These are phyloP conservation scores for Monascus ruber DNA, from an alignment of 2,329 filamentous ascomycete genomes.

Conservation along the genomic window DNA sequence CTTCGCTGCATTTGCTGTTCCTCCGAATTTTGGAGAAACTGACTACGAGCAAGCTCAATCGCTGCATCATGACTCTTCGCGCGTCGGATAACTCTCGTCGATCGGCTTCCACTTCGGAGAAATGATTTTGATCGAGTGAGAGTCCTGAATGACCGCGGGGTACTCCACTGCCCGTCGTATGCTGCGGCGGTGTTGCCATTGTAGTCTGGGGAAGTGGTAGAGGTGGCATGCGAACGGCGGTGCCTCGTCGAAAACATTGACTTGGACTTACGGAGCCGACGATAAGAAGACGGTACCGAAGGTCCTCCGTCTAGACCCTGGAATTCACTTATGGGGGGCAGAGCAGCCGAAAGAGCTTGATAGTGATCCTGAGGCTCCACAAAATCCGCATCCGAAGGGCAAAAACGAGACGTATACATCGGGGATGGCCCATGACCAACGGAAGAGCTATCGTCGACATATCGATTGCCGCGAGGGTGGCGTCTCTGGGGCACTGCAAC, in stretches of 20 bases:
- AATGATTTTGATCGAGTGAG: conserved; percentile 35
- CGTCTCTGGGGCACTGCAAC: conserved; percentile 16
- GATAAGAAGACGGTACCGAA: conserved; percentile 36
- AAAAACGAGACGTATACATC: background rate
- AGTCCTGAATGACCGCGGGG: conserved; percentile 10
- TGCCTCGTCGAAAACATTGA: conserved; percentile 37
- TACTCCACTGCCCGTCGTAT: background rate
- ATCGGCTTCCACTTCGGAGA: conserved; percentile 18
- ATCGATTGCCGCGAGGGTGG: conserved; percentile 7
- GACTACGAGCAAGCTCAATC: conserved; percentile 30
- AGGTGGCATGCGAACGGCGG: conserved; percentile 12
- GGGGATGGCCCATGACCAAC: background rate
- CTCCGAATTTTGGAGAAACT: conserved; percentile 21
- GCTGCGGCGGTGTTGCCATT: conserved; percentile 3
- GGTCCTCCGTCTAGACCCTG: conserved; percentile 23
- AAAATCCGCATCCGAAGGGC: background rate
- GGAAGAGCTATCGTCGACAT: conserved; percentile 5
- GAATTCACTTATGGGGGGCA: conserved; percentile 21
- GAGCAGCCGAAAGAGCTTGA: conserved; percentile 7
- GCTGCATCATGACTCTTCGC: conserved; percentile 26
- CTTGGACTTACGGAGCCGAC: conserved; percentile 34
- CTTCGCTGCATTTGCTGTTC: conserved; percentile 9
- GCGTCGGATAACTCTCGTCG: conserved; percentile 9
- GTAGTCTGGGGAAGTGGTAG: conserved; percentile 6
- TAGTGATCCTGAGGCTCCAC: conserved; percentile 1